Base-by-base conservation (phyloP, 2,329 filamentous ascomycete species). In the Penicillium sclerotiorum region DNA sequence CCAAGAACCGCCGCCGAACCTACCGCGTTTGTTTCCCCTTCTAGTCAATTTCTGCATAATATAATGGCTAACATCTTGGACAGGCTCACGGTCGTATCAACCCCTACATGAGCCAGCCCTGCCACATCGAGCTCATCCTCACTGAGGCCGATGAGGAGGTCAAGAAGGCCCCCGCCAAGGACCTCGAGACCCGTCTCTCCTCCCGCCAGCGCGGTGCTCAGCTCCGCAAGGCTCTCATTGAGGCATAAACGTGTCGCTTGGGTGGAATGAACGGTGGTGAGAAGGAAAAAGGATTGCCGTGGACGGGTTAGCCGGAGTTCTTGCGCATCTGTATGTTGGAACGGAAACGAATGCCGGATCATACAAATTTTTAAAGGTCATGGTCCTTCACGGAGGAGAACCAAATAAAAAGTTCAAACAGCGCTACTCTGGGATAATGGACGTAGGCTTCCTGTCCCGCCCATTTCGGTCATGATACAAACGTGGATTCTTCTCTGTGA, bases 101-200 rank as follows among this genome's bases (percentile, higher is more conserved):
- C 88, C 94, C 94, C 61, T 99, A 97, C 87, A 97, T 99, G 95
- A 96, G 92, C 68, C 95, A 95, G 87, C 94, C 94, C 68, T 99
- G 93, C 89, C 94, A 99, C 88, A 96, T 99, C 79, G 95, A 99
- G 84, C 83, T 99, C 72, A 99, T 99, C 86, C 86, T 99, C 69
- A 96, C 93, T 74, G 95, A 99, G 86, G 91, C 84, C 71, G 89
- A 95, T 74, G 95, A 99, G 85, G 85, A 88, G 68, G 90, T 99
- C 69, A 85, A 92, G 81, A 99, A 99, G 88, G 86, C 86, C 58
- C 82, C 86, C 60, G 79, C 80, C 69, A 84, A 85, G 66, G 82
- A 87, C 66, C 73, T 78, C 36, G 13, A 41, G 57, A 70, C 76
- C 62, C 89, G 87, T 77, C 83, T 99, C 73, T 89, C 78, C 83